Percentiles rank a stretch among this genome's conserved stretches.
Evolutionary conservation across 345 rosid species (phyloP).

Genomic region (Eucalyptus microcorys): DNA sequence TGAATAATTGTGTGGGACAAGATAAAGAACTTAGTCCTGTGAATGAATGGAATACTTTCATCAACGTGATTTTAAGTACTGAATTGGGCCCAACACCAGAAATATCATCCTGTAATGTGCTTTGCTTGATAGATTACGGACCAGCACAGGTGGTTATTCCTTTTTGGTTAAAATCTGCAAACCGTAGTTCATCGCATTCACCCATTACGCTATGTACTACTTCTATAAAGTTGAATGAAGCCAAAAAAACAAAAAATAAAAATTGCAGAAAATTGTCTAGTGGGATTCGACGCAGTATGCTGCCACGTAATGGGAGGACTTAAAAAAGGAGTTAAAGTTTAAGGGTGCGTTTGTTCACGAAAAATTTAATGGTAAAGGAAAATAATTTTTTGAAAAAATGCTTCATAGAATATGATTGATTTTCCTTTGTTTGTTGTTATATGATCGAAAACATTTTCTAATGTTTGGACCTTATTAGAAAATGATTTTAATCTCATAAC

Average conservation of each 20-base stretch:
- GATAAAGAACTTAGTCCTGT: neutral
- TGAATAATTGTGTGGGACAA: neutral
- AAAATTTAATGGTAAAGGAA: too few species aligned
- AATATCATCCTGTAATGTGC: neutral
- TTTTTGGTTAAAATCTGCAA: neutral
- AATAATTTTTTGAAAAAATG: too few species aligned
- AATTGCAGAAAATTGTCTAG: neutral
- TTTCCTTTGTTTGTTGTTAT: too few species aligned
- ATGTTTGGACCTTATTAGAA: too few species aligned
- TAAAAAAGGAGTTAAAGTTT: neutral
- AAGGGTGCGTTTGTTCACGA: neutral
- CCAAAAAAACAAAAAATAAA: neutral
- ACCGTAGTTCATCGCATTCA: neutral
- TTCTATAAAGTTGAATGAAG: neutral
- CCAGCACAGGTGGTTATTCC: neutral
- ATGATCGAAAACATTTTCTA: too few species aligned
- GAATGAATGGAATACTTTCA: neutral
- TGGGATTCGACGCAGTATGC: neutral
- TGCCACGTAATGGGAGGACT: neutral
- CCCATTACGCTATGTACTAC: neutral
- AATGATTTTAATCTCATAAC: too few species aligned
- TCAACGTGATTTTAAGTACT: neutral
- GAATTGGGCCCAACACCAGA: neutral
- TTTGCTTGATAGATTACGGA: neutral
- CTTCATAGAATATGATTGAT: too few species aligned